Percentiles rank a stretch among this genome's conserved stretches.
phyloP scores from a whole-genome alignment of 805 yeast species.

The Candida sakaeoensis region DNA sequence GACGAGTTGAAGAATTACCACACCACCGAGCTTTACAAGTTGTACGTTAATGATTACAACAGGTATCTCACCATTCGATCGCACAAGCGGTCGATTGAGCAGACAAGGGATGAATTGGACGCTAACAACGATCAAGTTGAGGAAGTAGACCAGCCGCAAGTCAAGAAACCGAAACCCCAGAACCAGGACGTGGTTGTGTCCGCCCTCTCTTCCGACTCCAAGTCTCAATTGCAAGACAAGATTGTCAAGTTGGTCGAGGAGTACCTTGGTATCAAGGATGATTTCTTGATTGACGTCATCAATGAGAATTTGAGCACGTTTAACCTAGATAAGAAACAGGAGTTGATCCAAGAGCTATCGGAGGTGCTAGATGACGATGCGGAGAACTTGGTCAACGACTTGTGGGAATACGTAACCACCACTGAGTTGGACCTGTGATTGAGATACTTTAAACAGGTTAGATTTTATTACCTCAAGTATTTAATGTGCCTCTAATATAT shows the following conservation, averaged over 20 bases:
- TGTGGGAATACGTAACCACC: conserved; percentile 25
- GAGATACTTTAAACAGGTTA: no score
- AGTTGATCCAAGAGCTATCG: conserved; percentile 41
- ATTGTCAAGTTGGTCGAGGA: conserved; percentile 46
- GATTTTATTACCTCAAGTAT: no score
- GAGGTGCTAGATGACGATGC: conserved; percentile 54
- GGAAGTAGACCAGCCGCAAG: background rate
- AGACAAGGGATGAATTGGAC: conserved; percentile 33
- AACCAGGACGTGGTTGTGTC: conserved; percentile 8
- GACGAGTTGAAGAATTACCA: conserved; percentile 22
- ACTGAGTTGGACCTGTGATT: no score
- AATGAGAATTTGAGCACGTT: conserved; percentile 30
- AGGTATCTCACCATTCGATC: conserved; percentile 41
- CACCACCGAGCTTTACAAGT: conserved; percentile 7
- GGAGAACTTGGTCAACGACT: conserved; percentile 34
- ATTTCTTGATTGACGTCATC: conserved; percentile 44
- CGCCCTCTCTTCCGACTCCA: conserved; percentile 10
- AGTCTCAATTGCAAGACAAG: conserved; percentile 27
- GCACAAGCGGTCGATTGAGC: conserved; percentile 38
- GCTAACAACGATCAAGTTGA: conserved; percentile 14
- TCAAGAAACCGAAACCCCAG: conserved; percentile 3
- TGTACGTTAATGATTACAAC: conserved; percentile 41
- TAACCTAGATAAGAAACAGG: conserved; percentile 28
- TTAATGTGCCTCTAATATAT: no score
- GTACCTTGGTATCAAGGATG: conserved; percentile 52